Conservation (phyloP, 192 early-diverging fungal genomes). For the Lobulomyces angularis region DNA sequence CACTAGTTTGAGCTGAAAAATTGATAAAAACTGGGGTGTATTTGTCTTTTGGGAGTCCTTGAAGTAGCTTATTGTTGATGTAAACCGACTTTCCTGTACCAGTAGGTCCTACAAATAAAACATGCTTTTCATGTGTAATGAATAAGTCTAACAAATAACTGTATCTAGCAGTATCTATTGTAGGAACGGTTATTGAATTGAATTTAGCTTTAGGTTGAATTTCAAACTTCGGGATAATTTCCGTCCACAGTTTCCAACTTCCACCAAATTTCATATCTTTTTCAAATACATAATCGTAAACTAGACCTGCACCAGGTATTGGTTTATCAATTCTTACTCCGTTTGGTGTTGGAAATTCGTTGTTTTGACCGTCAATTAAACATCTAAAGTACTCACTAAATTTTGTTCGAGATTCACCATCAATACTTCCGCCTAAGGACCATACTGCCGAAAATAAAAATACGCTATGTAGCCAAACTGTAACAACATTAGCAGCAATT, state of each 20-base stretch:
- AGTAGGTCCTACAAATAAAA: constrained; percentile 41
- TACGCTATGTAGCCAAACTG: constrained; percentile 30
- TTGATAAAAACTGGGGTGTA: constrained; percentile 53
- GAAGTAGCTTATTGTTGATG: constrained; percentile 45
- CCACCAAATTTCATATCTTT: constrained; percentile 40
- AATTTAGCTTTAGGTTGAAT: constrained; percentile 36
- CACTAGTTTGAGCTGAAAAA: constrained; percentile 50
- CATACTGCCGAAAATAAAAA: constrained; percentile 43
- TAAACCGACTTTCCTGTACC: constrained; percentile 48
- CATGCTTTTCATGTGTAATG: constrained; percentile 38
- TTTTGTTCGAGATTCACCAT: constrained; percentile 35
- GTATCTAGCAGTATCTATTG: constrained; percentile 41
- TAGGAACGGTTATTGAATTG: constrained; percentile 46
- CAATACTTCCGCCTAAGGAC: constrained; percentile 45
- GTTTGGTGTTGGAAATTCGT: constrained; percentile 23
- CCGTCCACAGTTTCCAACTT: constrained; percentile 41
- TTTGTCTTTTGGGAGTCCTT: constrained; percentile 26
- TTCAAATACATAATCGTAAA: constrained; percentile 48
- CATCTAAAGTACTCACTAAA: constrained; percentile 39
- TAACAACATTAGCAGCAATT: constrained; percentile 29
- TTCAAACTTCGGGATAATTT: constrained; percentile 40
- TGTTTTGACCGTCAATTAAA: constrained; percentile 30
- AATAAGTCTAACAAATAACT: constrained; percentile 36
- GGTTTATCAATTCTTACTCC: constrained; percentile 39
- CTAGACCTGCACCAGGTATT: constrained; percentile 26